phyloP scores from a whole-genome alignment of 441 rosid species.

The Euphorbia schlechtendalii region DNA sequence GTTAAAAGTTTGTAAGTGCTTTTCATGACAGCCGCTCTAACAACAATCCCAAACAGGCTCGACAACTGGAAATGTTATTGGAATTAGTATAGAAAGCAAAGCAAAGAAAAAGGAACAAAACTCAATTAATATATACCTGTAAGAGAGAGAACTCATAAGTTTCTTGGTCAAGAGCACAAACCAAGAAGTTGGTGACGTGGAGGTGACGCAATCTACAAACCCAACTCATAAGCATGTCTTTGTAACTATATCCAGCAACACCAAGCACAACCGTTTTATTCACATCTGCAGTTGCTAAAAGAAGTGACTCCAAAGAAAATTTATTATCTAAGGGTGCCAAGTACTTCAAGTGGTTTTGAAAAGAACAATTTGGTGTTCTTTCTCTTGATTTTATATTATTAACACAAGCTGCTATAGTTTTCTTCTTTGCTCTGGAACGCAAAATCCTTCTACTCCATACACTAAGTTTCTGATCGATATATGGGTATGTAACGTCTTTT shows the following conservation, averaged over 20 bases:
- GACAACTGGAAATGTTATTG: too few relatives aligned
- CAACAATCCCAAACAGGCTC: too few relatives aligned
- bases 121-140: conserved; percentile 44
- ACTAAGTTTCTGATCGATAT: conserved; percentile 20
- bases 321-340: conserved; percentile 37
- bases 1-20: too few relatives aligned
- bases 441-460: conserved; percentile 29
- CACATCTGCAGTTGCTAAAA: conserved; percentile 53
- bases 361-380: conserved; percentile 25
- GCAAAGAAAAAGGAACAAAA: conserved; percentile 1
- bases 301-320: conserved; percentile 67
- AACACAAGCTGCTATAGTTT: conserved; percentile 44
- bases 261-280: conserved; percentile 70
- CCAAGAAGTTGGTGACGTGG: conserved; percentile 57
- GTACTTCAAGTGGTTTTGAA: conserved; percentile 32
- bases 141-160: conserved; percentile 64
- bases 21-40: too few relatives aligned
- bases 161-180: conserved; percentile 84
- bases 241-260: conserved; percentile 85
- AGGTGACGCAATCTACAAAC: conserved; percentile 75
- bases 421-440: conserved; percentile 35
- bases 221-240: conserved; percentile 97
- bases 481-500: conserved; percentile 24
- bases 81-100: conserved; percentile 5
- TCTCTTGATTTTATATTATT: conserved; percentile 28